A percentile compares a stretch with the other conserved stretches of the same genome.
Evolutionary conservation across 192 early-diverging fungal species (phyloP).

Genomic region (Kappamyces sp.): DNA sequence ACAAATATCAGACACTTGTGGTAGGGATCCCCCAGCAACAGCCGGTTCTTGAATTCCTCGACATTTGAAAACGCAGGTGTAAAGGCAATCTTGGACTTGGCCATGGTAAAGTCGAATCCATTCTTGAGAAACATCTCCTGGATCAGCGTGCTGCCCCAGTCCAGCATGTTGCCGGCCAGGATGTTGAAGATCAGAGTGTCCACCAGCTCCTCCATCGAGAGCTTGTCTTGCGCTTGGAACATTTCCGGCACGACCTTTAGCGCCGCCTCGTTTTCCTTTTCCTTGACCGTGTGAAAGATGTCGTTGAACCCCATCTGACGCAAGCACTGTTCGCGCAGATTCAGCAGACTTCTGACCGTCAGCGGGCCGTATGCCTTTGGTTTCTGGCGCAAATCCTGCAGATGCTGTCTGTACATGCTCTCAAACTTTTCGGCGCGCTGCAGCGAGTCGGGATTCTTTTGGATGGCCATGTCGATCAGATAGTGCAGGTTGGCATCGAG

Average conservation of each 20-base stretch:
- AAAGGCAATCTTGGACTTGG: slow-evolving; percentile 36
- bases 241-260: slow-evolving; percentile 43
- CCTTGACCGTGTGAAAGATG: slow-evolving; percentile 66
- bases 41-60: slow-evolving; percentile 30
- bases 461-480: slow-evolving; percentile 54
- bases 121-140: slow-evolving; percentile 52
- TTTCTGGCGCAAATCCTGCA: slow-evolving; percentile 53
- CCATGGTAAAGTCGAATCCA: slow-evolving; percentile 52
- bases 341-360: slow-evolving; percentile 63
- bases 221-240: slow-evolving; percentile 41
- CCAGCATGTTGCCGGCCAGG: slow-evolving; percentile 80
- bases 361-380: slow-evolving; percentile 70
- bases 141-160: slow-evolving; percentile 63
- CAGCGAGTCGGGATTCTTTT: slow-evolving; percentile 23
- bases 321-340: slow-evolving; percentile 75
- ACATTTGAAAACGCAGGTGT: slow-evolving; percentile 43
- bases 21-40: slow-evolving; percentile 34
- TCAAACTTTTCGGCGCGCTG: slow-evolving; percentile 46
- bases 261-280: slow-evolving; percentile 58
- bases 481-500: slow-evolving; percentile 61
- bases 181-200: slow-evolving; percentile 57
- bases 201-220: slow-evolving; percentile 30
- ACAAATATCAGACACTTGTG: slow-evolving; percentile 67
- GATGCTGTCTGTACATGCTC: slow-evolving; percentile 59
- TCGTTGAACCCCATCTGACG: slow-evolving; percentile 76